These are phyloP conservation scores for Omphalotus guepiniiformis DNA, from an alignment of 768 basidiomycete genomes.

Conservation along the genomic window DNA sequence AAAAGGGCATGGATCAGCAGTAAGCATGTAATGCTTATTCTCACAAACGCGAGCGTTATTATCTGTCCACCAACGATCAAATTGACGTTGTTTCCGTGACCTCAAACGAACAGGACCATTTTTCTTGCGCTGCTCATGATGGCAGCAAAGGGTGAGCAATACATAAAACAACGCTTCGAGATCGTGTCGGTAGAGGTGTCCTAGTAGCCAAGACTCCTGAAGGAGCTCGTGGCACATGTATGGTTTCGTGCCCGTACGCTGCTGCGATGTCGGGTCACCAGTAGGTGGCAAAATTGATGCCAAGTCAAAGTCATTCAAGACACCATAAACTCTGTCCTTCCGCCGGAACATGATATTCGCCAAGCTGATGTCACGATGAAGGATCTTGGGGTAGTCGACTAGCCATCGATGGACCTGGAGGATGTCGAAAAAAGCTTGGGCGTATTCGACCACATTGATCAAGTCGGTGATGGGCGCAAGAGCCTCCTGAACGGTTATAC, in stretches of 20 bases:
- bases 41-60: too few relatives aligned
- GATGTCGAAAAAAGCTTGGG: slow-evolving; percentile 1
- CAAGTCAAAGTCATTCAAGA: slow-evolving; percentile 4
- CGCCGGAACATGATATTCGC: slow-evolving; percentile 1
- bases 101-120: too few relatives aligned
- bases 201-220: neutral
- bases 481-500: neutral
- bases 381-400: neutral
- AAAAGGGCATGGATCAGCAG: too few relatives aligned
- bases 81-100: too few relatives aligned
- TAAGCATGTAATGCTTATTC: too few relatives aligned
- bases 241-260: neutral
- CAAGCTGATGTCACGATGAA: slow-evolving; percentile 4
- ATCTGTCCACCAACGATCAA: too few relatives aligned
- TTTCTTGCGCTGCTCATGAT: too few relatives aligned
- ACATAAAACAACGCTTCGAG: neutral
- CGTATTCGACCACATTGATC: neutral
- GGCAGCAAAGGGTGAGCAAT: neutral
- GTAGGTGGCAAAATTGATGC: neutral
- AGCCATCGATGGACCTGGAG: slow-evolving; percentile 2
- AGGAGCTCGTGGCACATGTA: neutral
- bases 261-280: neutral
- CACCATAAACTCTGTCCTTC: neutral
- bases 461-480: neutral
- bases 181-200: neutral